These are phyloP conservation scores for Nymphaea thermarum DNA, from an alignment of 164 flowering plant species.

Conservation along the genomic window DNA sequence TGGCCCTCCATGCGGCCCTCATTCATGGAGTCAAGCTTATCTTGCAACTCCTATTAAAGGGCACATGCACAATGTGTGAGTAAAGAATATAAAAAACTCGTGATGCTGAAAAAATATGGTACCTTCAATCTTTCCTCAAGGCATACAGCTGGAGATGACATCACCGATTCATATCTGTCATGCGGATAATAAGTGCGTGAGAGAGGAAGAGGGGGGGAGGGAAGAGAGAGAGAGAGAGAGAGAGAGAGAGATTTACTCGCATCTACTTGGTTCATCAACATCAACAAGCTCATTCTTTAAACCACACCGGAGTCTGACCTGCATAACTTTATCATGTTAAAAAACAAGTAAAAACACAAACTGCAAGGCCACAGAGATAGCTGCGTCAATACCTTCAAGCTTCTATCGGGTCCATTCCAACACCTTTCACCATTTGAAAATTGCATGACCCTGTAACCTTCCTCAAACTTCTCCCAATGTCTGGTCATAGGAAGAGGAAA, in stretches of 20 bases:
- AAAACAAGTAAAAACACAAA: no score
- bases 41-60: conserved; percentile 55
- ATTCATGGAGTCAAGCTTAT: conserved; percentile 56
- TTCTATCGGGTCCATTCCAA: conserved; percentile 99
- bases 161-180: conserved; percentile 68
- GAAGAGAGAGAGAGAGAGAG: conserved; percentile 5
- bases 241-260: conserved; percentile 61
- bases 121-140: conserved; percentile 79
- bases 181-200: conserved; percentile 1
- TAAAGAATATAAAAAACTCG: not conserved
- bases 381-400: conserved; percentile 51
- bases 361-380: no score
- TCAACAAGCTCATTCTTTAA: conserved; percentile 71
- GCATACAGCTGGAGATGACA: conserved; percentile 80
- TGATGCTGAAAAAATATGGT: not conserved
- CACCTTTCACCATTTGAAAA: conserved; percentile 83
- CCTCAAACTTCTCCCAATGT: conserved; percentile 88
- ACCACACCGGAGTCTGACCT: conserved; percentile 95
- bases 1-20: conserved; percentile 44
- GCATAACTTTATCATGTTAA: conserved; percentile 3
- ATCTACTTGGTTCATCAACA: conserved; percentile 97
- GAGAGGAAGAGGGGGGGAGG: not conserved
- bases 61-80: not conserved
- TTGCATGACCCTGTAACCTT: conserved; percentile 52
- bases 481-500: conserved; percentile 18